Evolutionary conservation across 257 asterid genomes (phyloP), one percentile per base, ranked within the genome.

Genomic region (Nicotiana otophora): DNA sequence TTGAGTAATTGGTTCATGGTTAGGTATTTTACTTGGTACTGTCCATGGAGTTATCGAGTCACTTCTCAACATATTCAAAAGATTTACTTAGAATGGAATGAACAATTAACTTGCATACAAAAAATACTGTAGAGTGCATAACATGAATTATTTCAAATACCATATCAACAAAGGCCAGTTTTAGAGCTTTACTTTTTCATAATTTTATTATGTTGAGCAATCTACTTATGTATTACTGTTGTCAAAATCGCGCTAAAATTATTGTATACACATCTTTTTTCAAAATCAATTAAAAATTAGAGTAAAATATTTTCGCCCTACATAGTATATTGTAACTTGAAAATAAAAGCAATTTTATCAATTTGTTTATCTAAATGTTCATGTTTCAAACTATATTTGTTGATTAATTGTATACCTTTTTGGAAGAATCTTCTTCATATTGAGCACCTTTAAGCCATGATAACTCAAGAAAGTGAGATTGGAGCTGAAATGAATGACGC

Each of bases 31-130:
- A 33, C 5, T 33, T 33, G 34, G 4, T 33, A 5, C 4, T 33
- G 34, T 33, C 34, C 4, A 33, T 33, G 5, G 34, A 33, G 5
- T 3, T 33, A 28, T 28, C 30, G 99, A 95, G 86, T 88, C 97
- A 28, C 30, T 28, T 28, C 30, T 28, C 30, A 28, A 28, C 1
- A 28, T 1, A 28, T 28, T 28, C 90, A 90, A 98, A 89, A 90
- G 99, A 88, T 95, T 90, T 89, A 95, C 98, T 68, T 96, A 94
- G 82, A 88, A 93, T 78, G 99, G 99, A 82, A 95, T 95, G 96
- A 84, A 83, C 66, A 97, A 95, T 81, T 97, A 92, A 77, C 94
- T 91, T 87, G 98, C 98, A 80, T 95, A 95, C 91, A 95, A 90
- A 88, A 93, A 91, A 28, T 84, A 95, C 98, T 9, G 99, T 95